Evolutionary conservation across 768 basidiomycete genomes (phyloP).

Genomic region (Termitomyces sp.): DNA sequence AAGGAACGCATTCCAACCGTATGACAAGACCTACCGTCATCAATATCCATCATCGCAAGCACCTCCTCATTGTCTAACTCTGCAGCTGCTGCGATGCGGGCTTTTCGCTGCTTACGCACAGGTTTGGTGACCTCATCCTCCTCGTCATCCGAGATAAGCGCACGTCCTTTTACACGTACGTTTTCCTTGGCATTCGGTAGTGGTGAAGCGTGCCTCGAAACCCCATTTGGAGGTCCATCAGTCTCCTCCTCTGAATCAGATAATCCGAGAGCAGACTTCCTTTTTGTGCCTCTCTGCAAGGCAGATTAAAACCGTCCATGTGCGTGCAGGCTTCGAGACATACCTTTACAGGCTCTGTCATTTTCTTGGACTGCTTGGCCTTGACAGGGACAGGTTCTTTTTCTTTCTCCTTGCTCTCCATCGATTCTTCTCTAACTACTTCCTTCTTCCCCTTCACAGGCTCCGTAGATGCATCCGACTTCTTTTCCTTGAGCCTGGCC

Average conservation of each 20-base stretch:
- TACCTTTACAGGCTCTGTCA: conserved; percentile 16
- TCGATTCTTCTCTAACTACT: not conserved
- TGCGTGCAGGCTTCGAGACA: not conserved
- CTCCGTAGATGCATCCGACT: not conserved
- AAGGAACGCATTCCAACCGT: not conserved
- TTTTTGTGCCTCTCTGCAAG: conserved; percentile 30
- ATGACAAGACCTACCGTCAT: conserved; percentile 47
- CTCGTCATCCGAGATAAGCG: conserved; percentile 59
- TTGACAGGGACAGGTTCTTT: conserved; percentile 11
- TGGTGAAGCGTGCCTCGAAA: conserved; percentile 4
- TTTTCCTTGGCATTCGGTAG: conserved; percentile 11
- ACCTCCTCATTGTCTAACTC: conserved; percentile 41
- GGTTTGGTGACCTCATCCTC: conserved; percentile 36
- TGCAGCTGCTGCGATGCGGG: conserved; percentile 17
- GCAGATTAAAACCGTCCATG: not conserved
- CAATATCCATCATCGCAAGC: conserved; percentile 70
- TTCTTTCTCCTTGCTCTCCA: conserved; percentile 10
- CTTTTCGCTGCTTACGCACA: conserved; percentile 27
- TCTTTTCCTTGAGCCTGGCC: conserved; percentile 15
- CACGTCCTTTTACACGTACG: conserved; percentile 38
- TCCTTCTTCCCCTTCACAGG: conserved; percentile 3
- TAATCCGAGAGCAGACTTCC: conserved; percentile 33
- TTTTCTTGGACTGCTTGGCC: conserved; percentile 10
- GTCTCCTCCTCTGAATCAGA: conserved; percentile 23
- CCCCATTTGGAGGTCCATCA: not conserved